These are phyloP conservation scores for Nitzschia sp. DNA, from an alignment of 108 stramenopile genomes.

Conservation along the genomic window DNA sequence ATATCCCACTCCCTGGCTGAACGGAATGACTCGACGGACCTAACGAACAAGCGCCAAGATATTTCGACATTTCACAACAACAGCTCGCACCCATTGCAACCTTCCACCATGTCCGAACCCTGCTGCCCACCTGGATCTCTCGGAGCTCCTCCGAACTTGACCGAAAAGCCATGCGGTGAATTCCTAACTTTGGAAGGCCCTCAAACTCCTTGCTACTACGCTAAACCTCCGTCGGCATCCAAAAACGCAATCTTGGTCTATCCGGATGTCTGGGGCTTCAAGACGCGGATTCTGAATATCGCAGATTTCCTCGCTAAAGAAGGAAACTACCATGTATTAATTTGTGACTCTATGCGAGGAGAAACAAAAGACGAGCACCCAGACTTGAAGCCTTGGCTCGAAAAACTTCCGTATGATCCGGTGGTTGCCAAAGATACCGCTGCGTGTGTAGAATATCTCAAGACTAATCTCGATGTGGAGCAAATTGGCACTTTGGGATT, in stretches of 20 bases:
- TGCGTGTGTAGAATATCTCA: slow-evolving; percentile 24
- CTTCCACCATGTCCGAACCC: neutral
- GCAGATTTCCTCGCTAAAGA: slow-evolving; percentile 35
- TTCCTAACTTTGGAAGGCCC: slow-evolving; percentile 3
- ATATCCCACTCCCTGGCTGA: too few species aligned
- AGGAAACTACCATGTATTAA: slow-evolving; percentile 21
- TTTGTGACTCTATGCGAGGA: slow-evolving; percentile 38
- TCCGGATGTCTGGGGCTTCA: slow-evolving; percentile 34
- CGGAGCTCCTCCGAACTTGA: neutral
- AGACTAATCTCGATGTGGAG: neutral
- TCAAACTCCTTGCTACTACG: slow-evolving; percentile 17
- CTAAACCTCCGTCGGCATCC: neutral
- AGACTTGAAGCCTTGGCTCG: slow-evolving; percentile 31
- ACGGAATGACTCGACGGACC: too few species aligned
- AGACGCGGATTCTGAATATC: slow-evolving; percentile 31
- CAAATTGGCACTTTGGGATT: slow-evolving; percentile 41
- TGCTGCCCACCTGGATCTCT: slow-evolving; percentile 25
- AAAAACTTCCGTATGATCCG: slow-evolving; percentile 27
- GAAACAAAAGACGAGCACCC: slow-evolving; percentile 39
- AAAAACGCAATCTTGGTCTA: neutral
- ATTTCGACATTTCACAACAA: neutral
- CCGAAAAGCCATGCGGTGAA: slow-evolving; percentile 3
- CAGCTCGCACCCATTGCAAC: neutral
- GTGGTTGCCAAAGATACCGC: slow-evolving; percentile 19
- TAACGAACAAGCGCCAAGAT: too few species aligned